A percentile compares a stretch with the other conserved stretches of the same genome.
phyloP scores from a whole-genome alignment of 768 basidiomycete genomes.

The Mycena maculata region DNA sequence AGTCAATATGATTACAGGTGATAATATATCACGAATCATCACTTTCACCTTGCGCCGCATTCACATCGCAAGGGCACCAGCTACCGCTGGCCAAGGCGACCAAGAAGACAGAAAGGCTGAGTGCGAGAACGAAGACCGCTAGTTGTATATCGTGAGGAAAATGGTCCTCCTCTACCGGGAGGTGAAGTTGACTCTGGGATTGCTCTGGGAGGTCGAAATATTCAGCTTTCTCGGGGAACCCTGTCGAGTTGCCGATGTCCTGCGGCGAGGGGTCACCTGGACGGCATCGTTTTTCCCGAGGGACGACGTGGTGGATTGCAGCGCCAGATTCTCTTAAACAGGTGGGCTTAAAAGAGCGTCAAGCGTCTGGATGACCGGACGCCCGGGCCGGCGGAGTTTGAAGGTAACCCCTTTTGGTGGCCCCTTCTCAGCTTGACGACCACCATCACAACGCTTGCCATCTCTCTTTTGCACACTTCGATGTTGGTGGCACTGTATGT shows the following conservation, averaged over 20 bases:
- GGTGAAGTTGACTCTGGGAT: not conserved
- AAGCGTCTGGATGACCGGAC: no score
- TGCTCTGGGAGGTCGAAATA: not conserved
- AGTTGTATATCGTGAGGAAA: conserved; percentile 5
- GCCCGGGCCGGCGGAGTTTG: no score
- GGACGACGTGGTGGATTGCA: conserved; percentile 1
- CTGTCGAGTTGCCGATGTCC: not conserved
- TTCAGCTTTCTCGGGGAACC: not conserved
- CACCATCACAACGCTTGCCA: no score
- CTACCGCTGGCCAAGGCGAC: conserved; percentile 18
- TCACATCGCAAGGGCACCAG: no score
- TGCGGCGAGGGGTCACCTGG: conserved; percentile 6
- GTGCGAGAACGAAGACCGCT: conserved; percentile 7
- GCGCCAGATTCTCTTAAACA: not conserved
- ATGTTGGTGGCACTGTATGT: no score
- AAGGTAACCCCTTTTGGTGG: no score
- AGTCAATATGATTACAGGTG: no score
- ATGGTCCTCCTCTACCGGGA: conserved; percentile 9
- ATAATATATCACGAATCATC: no score
- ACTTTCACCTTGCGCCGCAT: no score
- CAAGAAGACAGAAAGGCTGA: conserved; percentile 17
- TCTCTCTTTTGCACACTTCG: no score
- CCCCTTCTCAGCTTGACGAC: no score
- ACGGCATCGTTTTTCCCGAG: not conserved
- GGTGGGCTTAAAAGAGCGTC: no score